Percentiles rank a stretch among this genome's conserved stretches.
These are phyloP conservation scores for Cenococcum geophilum DNA, from an alignment of 495 filamentous ascomycete genomes.

Conservation along the genomic window DNA sequence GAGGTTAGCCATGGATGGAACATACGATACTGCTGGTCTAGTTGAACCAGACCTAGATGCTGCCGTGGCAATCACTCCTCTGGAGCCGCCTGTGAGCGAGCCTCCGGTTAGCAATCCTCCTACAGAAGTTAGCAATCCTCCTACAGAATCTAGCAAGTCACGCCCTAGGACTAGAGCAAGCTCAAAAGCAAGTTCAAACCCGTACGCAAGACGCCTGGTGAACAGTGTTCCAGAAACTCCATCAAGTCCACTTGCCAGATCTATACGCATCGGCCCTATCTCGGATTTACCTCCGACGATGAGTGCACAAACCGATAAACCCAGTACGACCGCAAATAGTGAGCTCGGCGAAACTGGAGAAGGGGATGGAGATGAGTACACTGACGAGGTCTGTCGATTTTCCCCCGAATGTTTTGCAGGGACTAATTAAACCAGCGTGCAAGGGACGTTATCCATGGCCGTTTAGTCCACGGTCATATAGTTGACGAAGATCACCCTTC, in stretches of 20 bases:
- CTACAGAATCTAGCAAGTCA: constrained; percentile 15
- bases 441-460: constrained; percentile 82
- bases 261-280: constrained; percentile 18
- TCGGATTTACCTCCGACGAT: constrained; percentile 13
- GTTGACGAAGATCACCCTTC: constrained; percentile 92
- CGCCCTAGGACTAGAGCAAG: constrained; percentile 13
- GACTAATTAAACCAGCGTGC: constrained; percentile 49
- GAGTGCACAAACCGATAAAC: background rate
- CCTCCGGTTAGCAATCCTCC: background rate
- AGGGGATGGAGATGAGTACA: constrained; percentile 60
- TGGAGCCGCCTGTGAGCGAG: constrained; percentile 5
- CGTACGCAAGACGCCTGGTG: constrained; percentile 11
- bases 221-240: constrained; percentile 15
- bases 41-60: constrained; percentile 22
- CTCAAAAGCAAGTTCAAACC: constrained; percentile 19
- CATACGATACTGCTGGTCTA: constrained; percentile 25
- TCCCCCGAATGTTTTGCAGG: background rate
- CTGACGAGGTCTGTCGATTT: constrained; percentile 53
- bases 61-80: constrained; percentile 17
- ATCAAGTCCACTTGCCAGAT: constrained; percentile 27
- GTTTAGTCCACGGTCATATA: constrained; percentile 91
- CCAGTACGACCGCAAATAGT: background rate
- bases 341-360: constrained; percentile 28
- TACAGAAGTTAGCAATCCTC: constrained; percentile 11
- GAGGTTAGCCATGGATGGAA: constrained; percentile 34